Evolutionary conservation across 140 eudicot species (phyloP).

Genomic region (Erigeron philadelphicus): DNA sequence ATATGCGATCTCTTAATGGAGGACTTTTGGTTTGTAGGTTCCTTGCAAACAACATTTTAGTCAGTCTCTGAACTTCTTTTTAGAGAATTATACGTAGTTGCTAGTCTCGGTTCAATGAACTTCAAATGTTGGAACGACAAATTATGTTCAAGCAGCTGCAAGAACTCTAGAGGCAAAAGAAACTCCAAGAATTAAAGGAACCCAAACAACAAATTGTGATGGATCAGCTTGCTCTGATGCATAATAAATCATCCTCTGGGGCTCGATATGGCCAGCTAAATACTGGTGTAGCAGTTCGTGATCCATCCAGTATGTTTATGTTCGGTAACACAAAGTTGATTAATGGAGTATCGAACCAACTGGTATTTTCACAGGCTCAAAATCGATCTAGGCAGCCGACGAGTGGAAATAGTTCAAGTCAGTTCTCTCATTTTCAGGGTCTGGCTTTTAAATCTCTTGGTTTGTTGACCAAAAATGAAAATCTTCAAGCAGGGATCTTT

Average conservation of each 20-base stretch:
- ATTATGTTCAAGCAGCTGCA: slow-evolving; percentile 61
- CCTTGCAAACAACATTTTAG: neutral
- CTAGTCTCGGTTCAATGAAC: slow-evolving; percentile 28
- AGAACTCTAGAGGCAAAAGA: slow-evolving; percentile 54
- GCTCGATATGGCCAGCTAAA: slow-evolving; percentile 32
- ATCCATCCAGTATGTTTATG: slow-evolving; percentile 54
- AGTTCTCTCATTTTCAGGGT: slow-evolving; percentile 38
- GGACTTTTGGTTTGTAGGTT: slow-evolving; percentile 9
- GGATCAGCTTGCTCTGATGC: slow-evolving; percentile 30
- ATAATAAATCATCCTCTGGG: slow-evolving; percentile 34
- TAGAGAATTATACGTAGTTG: slow-evolving; percentile 11
- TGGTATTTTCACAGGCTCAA: slow-evolving; percentile 36
- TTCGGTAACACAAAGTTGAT: slow-evolving; percentile 32
- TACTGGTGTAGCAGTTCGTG: slow-evolving; percentile 41
- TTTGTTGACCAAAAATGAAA: slow-evolving; percentile 28
- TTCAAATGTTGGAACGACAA: slow-evolving; percentile 60
- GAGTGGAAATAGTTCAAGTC: slow-evolving; percentile 18
- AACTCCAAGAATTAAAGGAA: slow-evolving; percentile 40
- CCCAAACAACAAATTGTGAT: slow-evolving; percentile 38
- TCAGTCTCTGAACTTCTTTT: neutral
- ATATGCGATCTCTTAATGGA: neutral
- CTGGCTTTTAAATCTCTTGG: slow-evolving; percentile 31
- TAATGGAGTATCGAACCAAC: slow-evolving; percentile 43
- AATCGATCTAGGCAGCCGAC: slow-evolving; percentile 24
- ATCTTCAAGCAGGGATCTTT: slow-evolving; percentile 19